phyloP scores from a whole-genome alignment of 1,139 yeast genomes.

The Diutina mesorugosa region DNA sequence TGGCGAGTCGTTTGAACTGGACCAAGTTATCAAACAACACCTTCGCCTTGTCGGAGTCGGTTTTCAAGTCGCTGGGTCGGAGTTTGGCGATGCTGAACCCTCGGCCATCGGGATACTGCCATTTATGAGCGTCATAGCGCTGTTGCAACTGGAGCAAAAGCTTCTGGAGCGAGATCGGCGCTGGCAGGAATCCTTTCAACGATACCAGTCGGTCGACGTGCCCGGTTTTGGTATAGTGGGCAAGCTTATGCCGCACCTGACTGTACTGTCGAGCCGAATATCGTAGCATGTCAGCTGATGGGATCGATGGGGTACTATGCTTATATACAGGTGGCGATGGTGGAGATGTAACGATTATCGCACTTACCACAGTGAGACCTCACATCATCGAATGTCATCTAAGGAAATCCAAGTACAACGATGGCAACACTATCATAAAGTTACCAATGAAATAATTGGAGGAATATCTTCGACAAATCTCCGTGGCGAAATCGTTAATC shows the following conservation, averaged over 20 bases:
- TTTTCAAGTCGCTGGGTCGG: not conserved
- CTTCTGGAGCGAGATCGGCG: not conserved
- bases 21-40: not conserved
- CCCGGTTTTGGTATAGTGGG: not conserved
- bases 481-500: constrained; percentile 28
- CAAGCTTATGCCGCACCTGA: not conserved
- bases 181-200: not conserved
- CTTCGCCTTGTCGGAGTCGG: not conserved
- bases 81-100: not conserved
- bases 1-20: not conserved
- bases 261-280: not conserved
- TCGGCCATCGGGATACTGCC: not conserved
- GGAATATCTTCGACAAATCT: constrained; percentile 10
- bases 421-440: not conserved
- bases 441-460: not conserved
- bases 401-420: not conserved
- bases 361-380: not conserved
- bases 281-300: not conserved
- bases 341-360: not conserved
- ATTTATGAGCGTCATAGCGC: not conserved
- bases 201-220: not conserved
- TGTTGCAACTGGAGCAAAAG: not conserved
- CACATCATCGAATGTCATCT: not conserved
- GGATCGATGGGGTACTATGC: not conserved
- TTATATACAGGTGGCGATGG: not conserved